These are phyloP conservation scores for Pseudisothecium myosuroides DNA, from an alignment of 225 moss, liverwort and hornwort genomes.

Conservation along the genomic window DNA sequence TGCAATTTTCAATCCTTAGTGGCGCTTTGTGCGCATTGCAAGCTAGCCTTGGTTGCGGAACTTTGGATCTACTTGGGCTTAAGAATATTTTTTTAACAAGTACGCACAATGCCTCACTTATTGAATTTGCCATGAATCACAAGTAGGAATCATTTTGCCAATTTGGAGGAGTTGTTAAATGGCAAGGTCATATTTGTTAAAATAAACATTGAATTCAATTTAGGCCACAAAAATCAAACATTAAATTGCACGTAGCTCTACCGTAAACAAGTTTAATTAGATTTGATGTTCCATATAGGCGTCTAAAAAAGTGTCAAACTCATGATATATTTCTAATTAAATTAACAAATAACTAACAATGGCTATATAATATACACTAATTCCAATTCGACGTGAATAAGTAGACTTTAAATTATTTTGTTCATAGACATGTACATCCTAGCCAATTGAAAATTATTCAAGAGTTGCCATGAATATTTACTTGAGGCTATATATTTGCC, in stretches of 20 bases:
- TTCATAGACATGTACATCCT: neutral
- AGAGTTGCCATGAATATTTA: too few species aligned
- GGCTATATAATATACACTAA: neutral
- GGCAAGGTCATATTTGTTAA: neutral
- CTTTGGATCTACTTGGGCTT: neutral
- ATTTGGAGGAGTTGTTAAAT: neutral
- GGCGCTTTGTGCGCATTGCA: neutral
- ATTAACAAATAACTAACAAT: neutral
- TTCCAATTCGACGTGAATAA: neutral
- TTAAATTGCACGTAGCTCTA: neutral
- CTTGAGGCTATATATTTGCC: neutral
- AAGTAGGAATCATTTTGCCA: neutral
- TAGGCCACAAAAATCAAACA: too few species aligned
- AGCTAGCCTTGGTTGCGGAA: too few species aligned
- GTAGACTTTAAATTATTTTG: neutral
- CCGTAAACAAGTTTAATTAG: neutral
- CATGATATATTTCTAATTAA: neutral
- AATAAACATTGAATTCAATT: neutral
- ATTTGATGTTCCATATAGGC: neutral
- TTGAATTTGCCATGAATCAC: neutral
- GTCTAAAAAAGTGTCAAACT: neutral
- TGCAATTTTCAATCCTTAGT: too few species aligned
- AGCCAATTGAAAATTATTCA: neutral
- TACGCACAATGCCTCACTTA: neutral
- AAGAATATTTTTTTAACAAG: neutral